These are phyloP conservation scores for Coniochaeta prunicola DNA, from an alignment of 2,329 filamentous ascomycete genomes.

Conservation along the genomic window DNA sequence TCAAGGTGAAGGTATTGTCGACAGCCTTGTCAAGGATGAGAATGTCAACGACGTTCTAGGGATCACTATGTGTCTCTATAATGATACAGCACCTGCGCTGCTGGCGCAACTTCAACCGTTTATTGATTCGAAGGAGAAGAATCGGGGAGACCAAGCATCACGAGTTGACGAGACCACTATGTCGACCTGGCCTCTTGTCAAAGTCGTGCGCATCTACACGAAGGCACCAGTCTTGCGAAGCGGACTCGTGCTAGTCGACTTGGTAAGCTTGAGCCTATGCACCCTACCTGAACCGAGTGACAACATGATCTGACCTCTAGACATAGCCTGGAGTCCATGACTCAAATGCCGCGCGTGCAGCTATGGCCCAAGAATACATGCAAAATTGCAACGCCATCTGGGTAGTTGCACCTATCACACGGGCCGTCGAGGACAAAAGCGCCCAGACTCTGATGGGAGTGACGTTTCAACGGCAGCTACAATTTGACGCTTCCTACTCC, in stretches of 20 bases:
- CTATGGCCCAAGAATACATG: conserved; percentile 49
- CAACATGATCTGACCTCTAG: not conserved
- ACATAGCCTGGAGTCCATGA: conserved; percentile 44
- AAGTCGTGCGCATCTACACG: not conserved
- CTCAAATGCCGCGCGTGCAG: conserved; percentile 42
- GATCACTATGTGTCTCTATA: not conserved
- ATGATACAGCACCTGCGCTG: not conserved
- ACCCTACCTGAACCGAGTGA: not conserved
- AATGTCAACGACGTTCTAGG: not conserved
- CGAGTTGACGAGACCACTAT: not conserved
- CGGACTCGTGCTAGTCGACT: not conserved
- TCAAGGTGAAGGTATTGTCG: not conserved
- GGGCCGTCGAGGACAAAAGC: conserved; percentile 53
- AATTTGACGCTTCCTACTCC: conserved; percentile 46
- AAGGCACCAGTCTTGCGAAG: not conserved
- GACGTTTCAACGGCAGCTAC: conserved; percentile 48
- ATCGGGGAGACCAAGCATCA: not conserved
- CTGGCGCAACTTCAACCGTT: not conserved
- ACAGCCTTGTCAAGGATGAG: not conserved
- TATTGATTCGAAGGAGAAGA: not conserved
- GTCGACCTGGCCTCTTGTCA: not conserved
- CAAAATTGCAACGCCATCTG: conserved; percentile 51
- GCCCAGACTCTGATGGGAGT: conserved; percentile 48
- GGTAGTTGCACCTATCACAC: conserved; percentile 52
- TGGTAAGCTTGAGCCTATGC: not conserved